phyloP scores from a whole-genome alignment of 2,329 filamentous ascomycete genomes.

The Calonectria hawksworthii region DNA sequence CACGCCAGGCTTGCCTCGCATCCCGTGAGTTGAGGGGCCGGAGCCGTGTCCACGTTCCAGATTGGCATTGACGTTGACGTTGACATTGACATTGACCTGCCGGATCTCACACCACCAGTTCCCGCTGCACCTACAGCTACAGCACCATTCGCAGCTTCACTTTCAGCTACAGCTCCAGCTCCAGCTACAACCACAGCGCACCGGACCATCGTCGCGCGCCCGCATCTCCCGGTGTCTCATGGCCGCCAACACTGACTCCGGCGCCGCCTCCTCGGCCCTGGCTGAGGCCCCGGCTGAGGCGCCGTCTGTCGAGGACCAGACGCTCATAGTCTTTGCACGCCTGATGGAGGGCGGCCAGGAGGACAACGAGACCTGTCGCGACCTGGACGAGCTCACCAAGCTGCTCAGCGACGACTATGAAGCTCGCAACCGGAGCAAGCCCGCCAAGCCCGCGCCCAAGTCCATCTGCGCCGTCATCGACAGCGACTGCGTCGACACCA shows the following conservation, averaged over 20 bases:
- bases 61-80: not conserved
- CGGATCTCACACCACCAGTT: not conserved
- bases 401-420: constrained; percentile 69
- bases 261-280: constrained; percentile 16
- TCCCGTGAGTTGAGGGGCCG: constrained; percentile 13
- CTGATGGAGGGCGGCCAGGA: constrained; percentile 93
- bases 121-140: not conserved
- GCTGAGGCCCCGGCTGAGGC: not conserved
- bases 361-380: constrained; percentile 76
- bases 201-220: not conserved
- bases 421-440: constrained; percentile 50
- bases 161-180: not conserved
- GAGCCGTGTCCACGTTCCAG: constrained; percentile 13
- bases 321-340: constrained; percentile 85
- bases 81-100: not conserved
- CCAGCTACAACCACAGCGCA: not conserved
- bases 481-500: constrained; percentile 83
- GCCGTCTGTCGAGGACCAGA: constrained; percentile 70
- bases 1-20: not conserved
- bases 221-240: constrained; percentile 22
- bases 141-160: not conserved
- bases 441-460: constrained; percentile 57
- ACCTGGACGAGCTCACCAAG: constrained; percentile 71
- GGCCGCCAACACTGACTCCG: constrained; percentile 25
- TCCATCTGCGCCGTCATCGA: constrained; percentile 76